A percentile compares a stretch with the other conserved stretches of the same genome.
phyloP scores from a whole-genome alignment of 805 yeast species.

The Yueomyces sinensis region DNA sequence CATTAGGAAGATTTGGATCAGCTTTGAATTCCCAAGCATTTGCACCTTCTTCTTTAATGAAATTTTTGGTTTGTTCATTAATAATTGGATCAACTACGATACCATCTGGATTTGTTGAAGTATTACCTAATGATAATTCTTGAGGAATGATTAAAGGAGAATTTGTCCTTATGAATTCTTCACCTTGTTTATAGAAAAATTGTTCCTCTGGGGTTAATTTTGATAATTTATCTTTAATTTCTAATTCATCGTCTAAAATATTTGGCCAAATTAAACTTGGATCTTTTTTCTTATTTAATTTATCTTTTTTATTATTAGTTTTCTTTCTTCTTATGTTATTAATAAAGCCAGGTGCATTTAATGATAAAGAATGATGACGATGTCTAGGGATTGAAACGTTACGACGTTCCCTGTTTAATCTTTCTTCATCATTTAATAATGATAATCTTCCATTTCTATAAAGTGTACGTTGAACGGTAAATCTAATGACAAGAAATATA shows the following conservation, averaged over 20 bases:
- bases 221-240: slow-evolving; percentile 45
- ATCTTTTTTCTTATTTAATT: slow-evolving; percentile 2
- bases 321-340: not conserved
- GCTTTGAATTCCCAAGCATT: slow-evolving; percentile 80
- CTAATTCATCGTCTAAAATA: slow-evolving; percentile 48
- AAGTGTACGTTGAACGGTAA: slow-evolving; percentile 4
- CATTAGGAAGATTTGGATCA: slow-evolving; percentile 37
- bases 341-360: not conserved
- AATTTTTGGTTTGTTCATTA: slow-evolving; percentile 22
- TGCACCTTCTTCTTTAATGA: slow-evolving; percentile 81
- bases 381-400: not conserved
- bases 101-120: slow-evolving; percentile 1
- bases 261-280: slow-evolving; percentile 32
- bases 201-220: slow-evolving; percentile 37
- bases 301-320: slow-evolving; percentile 1
- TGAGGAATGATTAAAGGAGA: slow-evolving; percentile 32
- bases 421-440: slow-evolving; percentile 1
- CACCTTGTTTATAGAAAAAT: slow-evolving; percentile 28
- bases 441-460: slow-evolving; percentile 3
- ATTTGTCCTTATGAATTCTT: slow-evolving; percentile 24
- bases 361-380: not conserved
- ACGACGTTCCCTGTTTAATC: not conserved
- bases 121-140: not conserved
- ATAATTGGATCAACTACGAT: slow-evolving; percentile 21
- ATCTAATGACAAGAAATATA: slow-evolving; percentile 6